These are phyloP conservation scores for Fusarium nelsonii DNA, from an alignment of 2,329 filamentous ascomycete genomes.

Conservation along the genomic window DNA sequence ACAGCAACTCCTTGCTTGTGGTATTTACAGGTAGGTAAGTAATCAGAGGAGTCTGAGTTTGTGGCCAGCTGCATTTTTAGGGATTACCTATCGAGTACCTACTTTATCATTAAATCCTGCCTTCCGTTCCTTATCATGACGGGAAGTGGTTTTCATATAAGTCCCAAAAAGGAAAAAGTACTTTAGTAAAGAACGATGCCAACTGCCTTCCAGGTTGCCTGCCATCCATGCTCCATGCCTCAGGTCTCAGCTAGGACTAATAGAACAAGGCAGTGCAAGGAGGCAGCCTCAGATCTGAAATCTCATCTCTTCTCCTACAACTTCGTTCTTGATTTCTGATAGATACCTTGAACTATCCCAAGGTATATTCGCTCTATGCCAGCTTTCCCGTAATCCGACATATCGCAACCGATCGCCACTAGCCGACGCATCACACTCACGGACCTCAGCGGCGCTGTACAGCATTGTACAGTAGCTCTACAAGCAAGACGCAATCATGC, in stretches of 20 bases:
- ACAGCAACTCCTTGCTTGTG: too few species aligned
- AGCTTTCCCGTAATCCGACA: constrained; percentile 2
- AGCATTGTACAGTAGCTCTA: background rate
- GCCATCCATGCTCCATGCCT: constrained; percentile 40
- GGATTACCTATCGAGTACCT: background rate
- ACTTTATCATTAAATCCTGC: background rate
- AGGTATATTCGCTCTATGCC: background rate
- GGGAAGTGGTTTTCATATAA: constrained; percentile 18
- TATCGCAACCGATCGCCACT: constrained; percentile 22
- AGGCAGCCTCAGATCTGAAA: constrained; percentile 8
- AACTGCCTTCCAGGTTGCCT: constrained; percentile 22
- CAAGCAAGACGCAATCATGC: background rate
- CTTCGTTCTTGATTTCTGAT: background rate
- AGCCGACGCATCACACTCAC: constrained; percentile 23
- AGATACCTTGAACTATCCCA: background rate
- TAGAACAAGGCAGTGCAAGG: constrained; percentile 17
- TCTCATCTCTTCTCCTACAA: constrained; percentile 1
- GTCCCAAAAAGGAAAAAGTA: constrained; percentile 45
- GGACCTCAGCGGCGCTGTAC: background rate
- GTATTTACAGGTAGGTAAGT: too few species aligned
- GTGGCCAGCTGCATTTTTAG: background rate
- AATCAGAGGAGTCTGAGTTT: background rate
- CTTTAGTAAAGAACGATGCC: constrained; percentile 34
- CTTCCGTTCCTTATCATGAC: background rate
- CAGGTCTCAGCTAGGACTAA: constrained; percentile 45